Evolutionary conservation across 2,329 filamentous ascomycete species (phyloP).

Genomic region (Aspergillus ochraceoroseus): DNA sequence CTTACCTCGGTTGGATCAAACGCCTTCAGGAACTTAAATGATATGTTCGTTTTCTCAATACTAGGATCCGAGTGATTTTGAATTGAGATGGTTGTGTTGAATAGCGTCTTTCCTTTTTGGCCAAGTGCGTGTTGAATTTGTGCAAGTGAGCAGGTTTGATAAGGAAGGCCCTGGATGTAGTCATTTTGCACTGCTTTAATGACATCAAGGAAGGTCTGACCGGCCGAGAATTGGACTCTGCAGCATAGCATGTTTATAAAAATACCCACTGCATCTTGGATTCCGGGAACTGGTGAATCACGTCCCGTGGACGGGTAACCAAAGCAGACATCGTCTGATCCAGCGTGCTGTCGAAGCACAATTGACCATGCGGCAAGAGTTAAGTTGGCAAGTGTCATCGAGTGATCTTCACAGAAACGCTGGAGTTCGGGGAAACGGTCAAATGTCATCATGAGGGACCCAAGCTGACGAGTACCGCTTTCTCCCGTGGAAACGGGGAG

Average conservation of each 20-base stretch:
- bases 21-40: constrained; percentile 31
- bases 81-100: constrained; percentile 43
- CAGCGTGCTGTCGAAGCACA: constrained; percentile 32
- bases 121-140: constrained; percentile 45
- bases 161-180: constrained; percentile 45
- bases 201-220: constrained; percentile 36
- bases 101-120: constrained; percentile 34
- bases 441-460: constrained; percentile 15
- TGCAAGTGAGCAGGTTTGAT: constrained; percentile 50
- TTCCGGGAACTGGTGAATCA: constrained; percentile 44
- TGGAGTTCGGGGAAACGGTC: constrained; percentile 29
- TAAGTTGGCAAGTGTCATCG: constrained; percentile 36
- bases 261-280: constrained; percentile 46
- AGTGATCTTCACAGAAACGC: constrained; percentile 30
- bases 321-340: constrained; percentile 40
- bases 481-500: constrained; percentile 16
- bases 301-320: constrained; percentile 41
- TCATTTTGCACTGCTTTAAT: constrained; percentile 46
- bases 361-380: constrained; percentile 40
- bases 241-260: constrained; percentile 56
- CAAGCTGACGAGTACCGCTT: constrained; percentile 8
- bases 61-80: constrained; percentile 33
- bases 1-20: constrained; percentile 40
- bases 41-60: constrained; percentile 25
- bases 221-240: constrained; percentile 40